Evolutionary conservation across 129 eudicot genomes (phyloP).

Genomic region (Saussurea involucrata): DNA sequence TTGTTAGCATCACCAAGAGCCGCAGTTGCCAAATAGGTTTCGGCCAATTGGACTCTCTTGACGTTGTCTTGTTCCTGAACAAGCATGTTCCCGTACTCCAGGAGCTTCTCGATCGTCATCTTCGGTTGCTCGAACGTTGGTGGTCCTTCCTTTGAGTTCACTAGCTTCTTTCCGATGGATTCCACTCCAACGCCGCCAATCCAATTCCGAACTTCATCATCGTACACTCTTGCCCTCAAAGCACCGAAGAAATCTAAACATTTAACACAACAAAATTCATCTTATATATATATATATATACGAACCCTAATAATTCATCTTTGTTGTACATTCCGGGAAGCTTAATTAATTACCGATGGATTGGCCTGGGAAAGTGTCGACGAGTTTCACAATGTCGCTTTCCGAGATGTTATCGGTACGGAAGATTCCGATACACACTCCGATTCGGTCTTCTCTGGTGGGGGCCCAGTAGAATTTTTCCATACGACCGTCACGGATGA

Average conservation of each 20-base stretch:
- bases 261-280: too few species aligned
- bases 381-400: slow-evolving; percentile 54
- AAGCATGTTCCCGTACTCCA: slow-evolving; percentile 91
- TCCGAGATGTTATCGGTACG: slow-evolving; percentile 49
- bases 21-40: slow-evolving; percentile 70
- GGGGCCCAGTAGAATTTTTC: slow-evolving; percentile 99
- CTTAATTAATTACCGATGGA: slow-evolving; percentile 60
- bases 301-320: background rate
- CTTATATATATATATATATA: too few species aligned
- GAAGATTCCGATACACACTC: slow-evolving; percentile 87
- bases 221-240: slow-evolving; percentile 96
- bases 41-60: slow-evolving; percentile 97
- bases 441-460: slow-evolving; percentile 92
- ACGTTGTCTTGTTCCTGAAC: slow-evolving; percentile 94
- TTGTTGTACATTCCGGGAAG: too few species aligned
- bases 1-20: slow-evolving; percentile 97
- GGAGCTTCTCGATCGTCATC: slow-evolving; percentile 81
- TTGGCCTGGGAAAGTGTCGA: slow-evolving; percentile 98
- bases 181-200: slow-evolving; percentile 59
- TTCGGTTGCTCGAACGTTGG: slow-evolving; percentile 84
- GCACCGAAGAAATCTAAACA: slow-evolving; percentile 86
- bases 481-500: slow-evolving; percentile 99
- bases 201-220: slow-evolving; percentile 95
- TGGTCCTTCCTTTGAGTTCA: slow-evolving; percentile 93
- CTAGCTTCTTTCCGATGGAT: slow-evolving; percentile 69